These are phyloP conservation scores for Pseudogymnoascus sp. DNA, from an alignment of 2,329 filamentous ascomycete species.

Conservation along the genomic window DNA sequence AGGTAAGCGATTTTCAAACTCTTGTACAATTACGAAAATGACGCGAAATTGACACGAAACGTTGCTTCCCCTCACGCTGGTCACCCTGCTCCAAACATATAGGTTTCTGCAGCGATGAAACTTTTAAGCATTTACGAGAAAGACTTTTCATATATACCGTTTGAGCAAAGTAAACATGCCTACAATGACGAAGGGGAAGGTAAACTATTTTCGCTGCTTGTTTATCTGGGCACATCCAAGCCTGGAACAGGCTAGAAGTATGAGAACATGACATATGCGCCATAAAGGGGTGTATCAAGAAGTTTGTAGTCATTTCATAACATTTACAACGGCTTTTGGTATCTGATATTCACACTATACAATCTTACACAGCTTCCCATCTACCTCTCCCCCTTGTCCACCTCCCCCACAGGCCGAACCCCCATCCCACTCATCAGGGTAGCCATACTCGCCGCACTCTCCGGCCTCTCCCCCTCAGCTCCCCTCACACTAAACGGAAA, in stretches of 20 bases:
- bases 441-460: slow-evolving; percentile 61
- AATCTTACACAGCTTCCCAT: not conserved
- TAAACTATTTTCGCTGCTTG: too few relatives aligned
- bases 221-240: not conserved
- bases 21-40: too few relatives aligned
- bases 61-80: too few relatives aligned
- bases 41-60: too few relatives aligned
- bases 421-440: slow-evolving; percentile 43
- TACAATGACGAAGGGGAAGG: too few relatives aligned
- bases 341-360: not conserved
- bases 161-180: not conserved
- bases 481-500: slow-evolving; percentile 61
- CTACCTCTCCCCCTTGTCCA: not conserved
- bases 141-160: not conserved
- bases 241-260: not conserved
- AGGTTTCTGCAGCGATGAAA: too few relatives aligned
- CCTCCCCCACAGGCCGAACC: slow-evolving; percentile 15
- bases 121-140: too few relatives aligned
- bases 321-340: not conserved
- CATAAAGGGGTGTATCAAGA: not conserved
- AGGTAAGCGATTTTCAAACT: too few relatives aligned
- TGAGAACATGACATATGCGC: not conserved
- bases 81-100: too few relatives aligned
- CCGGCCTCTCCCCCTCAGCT: slow-evolving; percentile 24
- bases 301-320: not conserved